Evolutionary conservation across 495 filamentous ascomycete species (phyloP).

Genomic region (Aspergillus baeticus): DNA sequence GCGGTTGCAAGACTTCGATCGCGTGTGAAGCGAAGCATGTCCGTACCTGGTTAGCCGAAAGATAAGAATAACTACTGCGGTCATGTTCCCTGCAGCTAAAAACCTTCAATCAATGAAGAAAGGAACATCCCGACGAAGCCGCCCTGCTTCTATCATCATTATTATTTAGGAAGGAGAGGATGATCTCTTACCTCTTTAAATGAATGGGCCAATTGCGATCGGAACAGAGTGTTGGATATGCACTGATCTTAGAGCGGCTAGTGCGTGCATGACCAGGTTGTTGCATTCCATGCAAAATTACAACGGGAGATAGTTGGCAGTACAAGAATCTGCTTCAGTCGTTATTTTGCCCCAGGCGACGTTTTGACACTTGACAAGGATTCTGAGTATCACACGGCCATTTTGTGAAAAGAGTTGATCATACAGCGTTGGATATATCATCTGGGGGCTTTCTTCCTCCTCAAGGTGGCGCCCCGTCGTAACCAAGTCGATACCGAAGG

Average conservation of each 20-base stretch:
- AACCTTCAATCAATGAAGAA: neutral
- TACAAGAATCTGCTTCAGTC: neutral
- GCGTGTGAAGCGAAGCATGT: conserved; percentile 1
- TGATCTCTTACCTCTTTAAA: conserved; percentile 1
- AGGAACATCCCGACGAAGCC: neutral
- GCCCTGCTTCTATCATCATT: too few species aligned
- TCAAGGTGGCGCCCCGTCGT: neutral
- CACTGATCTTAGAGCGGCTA: neutral
- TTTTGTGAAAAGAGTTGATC: neutral
- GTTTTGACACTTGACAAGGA: neutral
- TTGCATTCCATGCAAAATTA: neutral
- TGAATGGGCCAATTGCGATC: neutral
- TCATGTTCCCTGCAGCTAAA: conserved; percentile 5
- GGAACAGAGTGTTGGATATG: conserved; percentile 5
- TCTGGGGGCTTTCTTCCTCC: neutral
- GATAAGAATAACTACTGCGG: conserved; percentile 9
- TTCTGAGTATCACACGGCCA: neutral
- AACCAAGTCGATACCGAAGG: neutral
- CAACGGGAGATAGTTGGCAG: too few species aligned
- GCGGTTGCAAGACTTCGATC: neutral
- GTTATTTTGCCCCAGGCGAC: neutral
- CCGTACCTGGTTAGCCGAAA: neutral
- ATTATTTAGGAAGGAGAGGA: neutral
- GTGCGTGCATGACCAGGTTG: conserved; percentile 1
- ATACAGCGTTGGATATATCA: neutral